phyloP scores from a whole-genome alignment of 345 rosid genomes.

The Camelina hispida region DNA sequence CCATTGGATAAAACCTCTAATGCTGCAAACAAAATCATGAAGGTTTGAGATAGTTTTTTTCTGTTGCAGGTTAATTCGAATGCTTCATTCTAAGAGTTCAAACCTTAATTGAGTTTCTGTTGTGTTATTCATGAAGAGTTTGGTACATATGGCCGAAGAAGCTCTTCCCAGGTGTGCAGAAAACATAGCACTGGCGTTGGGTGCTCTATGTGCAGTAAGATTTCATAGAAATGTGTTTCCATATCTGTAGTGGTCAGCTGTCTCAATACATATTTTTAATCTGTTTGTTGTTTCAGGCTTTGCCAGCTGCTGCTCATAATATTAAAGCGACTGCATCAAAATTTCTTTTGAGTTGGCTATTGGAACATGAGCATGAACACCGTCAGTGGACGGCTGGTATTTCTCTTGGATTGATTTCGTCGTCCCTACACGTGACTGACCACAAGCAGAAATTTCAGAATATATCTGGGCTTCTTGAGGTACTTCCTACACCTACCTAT shows the following conservation, averaged over 20 bases:
- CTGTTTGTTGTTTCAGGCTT: slow-evolving; percentile 56
- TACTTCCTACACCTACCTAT: slow-evolving; percentile 35
- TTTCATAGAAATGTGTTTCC: slow-evolving; percentile 30
- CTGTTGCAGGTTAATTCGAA: slow-evolving; percentile 15
- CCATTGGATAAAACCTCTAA: slow-evolving; percentile 65
- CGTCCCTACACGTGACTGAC: slow-evolving; percentile 79
- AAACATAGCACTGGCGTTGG: slow-evolving; percentile 81
- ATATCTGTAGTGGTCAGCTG: slow-evolving; percentile 21
- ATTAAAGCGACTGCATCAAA: slow-evolving; percentile 78
- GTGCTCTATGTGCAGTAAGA: slow-evolving; percentile 80
- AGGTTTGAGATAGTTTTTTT: slow-evolving; percentile 53
- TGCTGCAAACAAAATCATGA: slow-evolving; percentile 83
- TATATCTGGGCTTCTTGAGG: slow-evolving; percentile 81
- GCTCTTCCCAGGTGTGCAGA: slow-evolving; percentile 87
- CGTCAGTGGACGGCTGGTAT: slow-evolving; percentile 96
- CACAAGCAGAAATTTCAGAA: slow-evolving; percentile 77
- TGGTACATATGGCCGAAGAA: slow-evolving; percentile 68
- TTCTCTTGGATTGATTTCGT: slow-evolving; percentile 86
- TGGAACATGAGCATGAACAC: slow-evolving; percentile 84
- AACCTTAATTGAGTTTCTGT: slow-evolving; percentile 11
- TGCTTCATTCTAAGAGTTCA: slow-evolving; percentile 7
- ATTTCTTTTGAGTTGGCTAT: slow-evolving; percentile 79
- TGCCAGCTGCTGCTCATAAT: slow-evolving; percentile 85
- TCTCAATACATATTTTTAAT: slow-evolving; percentile 1
- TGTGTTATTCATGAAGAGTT: slow-evolving; percentile 55